These are phyloP conservation scores for Lodderomyces oxycetoniae DNA, from an alignment of 1,139 yeast genomes.

Conservation along the genomic window DNA sequence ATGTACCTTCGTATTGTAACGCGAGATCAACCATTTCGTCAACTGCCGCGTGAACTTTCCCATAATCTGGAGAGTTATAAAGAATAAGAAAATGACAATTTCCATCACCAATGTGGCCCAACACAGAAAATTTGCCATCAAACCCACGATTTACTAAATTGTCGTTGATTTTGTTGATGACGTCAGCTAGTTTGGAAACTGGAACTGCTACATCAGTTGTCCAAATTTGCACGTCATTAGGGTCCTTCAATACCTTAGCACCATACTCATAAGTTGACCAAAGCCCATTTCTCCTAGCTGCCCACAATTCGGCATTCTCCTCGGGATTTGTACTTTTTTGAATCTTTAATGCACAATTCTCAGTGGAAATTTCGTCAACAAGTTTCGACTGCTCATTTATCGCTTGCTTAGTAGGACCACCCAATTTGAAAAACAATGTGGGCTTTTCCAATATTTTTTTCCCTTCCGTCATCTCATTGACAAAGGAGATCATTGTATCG, in stretches of 20 bases:
- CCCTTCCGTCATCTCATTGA: conserved; percentile 22
- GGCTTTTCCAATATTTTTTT: conserved; percentile 52
- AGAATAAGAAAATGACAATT: conserved; percentile 53
- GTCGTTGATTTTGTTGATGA: conserved; percentile 46
- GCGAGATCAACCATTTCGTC: conserved; percentile 51
- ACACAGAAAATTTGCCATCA: conserved; percentile 36
- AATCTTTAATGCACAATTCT: conserved; percentile 45
- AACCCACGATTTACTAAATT: conserved; percentile 43
- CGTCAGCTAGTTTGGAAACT: conserved; percentile 43
- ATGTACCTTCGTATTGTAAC: conserved; percentile 39
- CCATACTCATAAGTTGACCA: conserved; percentile 81
- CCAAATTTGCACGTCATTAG: conserved; percentile 67
- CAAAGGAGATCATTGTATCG: conserved; percentile 38
- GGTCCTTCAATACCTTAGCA: conserved; percentile 37
- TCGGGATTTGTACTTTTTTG: conserved; percentile 61
- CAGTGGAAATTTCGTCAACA: conserved; percentile 51
- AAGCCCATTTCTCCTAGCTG: conserved; percentile 83
- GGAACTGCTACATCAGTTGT: conserved; percentile 75
- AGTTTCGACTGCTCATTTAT: conserved; percentile 55
- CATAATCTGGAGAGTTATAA: conserved; percentile 43
- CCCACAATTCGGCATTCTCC: conserved; percentile 73
- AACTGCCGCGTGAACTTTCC: conserved; percentile 32
- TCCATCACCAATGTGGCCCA: conserved; percentile 65
- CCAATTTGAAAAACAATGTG: conserved; percentile 69
- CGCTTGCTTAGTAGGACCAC: conserved; percentile 53